Conservation (phyloP, 306 rosid genomes). For the Quercus dentata region DNA sequence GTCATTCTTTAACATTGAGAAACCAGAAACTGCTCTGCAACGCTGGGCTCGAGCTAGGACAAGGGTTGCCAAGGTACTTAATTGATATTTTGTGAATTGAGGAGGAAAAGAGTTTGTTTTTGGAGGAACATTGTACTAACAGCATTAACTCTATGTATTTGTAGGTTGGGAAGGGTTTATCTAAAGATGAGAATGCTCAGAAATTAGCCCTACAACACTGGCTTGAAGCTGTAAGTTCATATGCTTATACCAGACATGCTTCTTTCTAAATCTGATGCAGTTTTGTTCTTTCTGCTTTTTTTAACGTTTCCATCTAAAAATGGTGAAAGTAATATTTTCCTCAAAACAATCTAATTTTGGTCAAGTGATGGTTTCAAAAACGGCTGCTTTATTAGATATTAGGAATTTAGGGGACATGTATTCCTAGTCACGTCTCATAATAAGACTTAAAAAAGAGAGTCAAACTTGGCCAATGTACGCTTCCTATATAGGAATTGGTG, state of each 20-base stretch:
- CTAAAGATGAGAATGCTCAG: conserved; percentile 48
- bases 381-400: neutral
- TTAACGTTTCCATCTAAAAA: neutral
- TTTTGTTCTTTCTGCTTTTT: neutral
- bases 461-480: neutral
- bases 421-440: neutral
- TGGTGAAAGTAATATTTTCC: neutral
- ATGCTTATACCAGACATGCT: neutral
- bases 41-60: conserved; percentile 47
- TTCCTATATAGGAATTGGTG: neutral
- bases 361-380: neutral
- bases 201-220: conserved; percentile 52
- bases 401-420: neutral
- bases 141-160: neutral
- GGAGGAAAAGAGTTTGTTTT: neutral
- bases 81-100: neutral
- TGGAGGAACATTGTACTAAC: neutral
- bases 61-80: conserved; percentile 46
- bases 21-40: conserved; percentile 42
- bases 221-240: conserved; percentile 55
- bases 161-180: conserved; percentile 51
- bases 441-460: neutral
- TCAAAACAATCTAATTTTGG: neutral
- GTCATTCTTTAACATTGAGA: conserved; percentile 42
- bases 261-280: neutral